These are phyloP conservation scores for Byssochlamys sp. DNA, from an alignment of 2,329 filamentous ascomycete genomes.

Conservation along the genomic window DNA sequence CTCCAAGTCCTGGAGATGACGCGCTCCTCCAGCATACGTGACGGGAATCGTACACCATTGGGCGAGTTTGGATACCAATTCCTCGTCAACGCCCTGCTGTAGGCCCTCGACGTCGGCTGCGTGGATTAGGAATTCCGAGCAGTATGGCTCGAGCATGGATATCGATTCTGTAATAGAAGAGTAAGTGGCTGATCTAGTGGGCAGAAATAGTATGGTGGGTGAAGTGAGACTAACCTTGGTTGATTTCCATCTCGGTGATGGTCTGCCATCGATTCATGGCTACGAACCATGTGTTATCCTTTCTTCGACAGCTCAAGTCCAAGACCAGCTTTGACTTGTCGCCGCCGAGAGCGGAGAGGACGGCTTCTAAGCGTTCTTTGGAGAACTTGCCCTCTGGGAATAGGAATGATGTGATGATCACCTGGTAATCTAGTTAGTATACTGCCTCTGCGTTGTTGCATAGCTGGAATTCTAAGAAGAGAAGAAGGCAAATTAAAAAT, in stretches of 20 bases:
- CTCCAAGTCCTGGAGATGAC: constrained; percentile 70
- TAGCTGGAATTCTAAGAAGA: constrained; percentile 7
- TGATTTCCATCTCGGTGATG: constrained; percentile 90
- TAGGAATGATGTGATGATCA: constrained; percentile 92
- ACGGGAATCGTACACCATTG: constrained; percentile 86
- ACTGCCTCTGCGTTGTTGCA: constrained; percentile 2
- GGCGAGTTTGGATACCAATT: constrained; percentile 65
- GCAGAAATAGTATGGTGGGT: background rate
- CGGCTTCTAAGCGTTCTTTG: constrained; percentile 61
- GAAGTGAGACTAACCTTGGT: constrained; percentile 53
- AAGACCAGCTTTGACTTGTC: constrained; percentile 79
- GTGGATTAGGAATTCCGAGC: constrained; percentile 93
- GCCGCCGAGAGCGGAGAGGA: constrained; percentile 62
- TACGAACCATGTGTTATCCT: constrained; percentile 76
- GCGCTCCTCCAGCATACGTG: constrained; percentile 91
- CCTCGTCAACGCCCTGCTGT: constrained; percentile 80
- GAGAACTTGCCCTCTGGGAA: constrained; percentile 80
- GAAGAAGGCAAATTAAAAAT: constrained; percentile 1
- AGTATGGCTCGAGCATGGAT: constrained; percentile 71
- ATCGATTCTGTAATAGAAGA: constrained; percentile 60
- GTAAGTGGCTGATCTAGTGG: background rate
- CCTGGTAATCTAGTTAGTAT: constrained; percentile 45
- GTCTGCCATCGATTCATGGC: constrained; percentile 99
- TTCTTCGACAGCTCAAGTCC: constrained; percentile 80
- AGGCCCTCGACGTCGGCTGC: constrained; percentile 93